Evolutionary conservation across 495 filamentous ascomycete genomes (phyloP).

Genomic region (Penicillium egyptiacum): DNA sequence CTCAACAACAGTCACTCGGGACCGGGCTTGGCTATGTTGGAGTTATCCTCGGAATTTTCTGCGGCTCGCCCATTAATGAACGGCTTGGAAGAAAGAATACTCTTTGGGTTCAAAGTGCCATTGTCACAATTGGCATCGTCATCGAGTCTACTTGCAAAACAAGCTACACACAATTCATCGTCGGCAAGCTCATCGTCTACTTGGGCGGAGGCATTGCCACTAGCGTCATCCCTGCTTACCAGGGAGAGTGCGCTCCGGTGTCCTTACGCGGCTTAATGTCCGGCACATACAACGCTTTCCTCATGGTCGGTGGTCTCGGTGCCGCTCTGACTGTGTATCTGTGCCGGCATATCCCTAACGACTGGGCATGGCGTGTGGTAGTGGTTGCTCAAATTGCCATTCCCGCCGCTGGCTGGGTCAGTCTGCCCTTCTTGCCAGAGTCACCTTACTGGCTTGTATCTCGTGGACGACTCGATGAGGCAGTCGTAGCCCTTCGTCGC

Average conservation of each 20-base stretch:
- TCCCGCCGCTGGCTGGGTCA: slow-evolving; percentile 48
- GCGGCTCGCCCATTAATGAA: slow-evolving; percentile 2
- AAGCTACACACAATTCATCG: slow-evolving; percentile 4
- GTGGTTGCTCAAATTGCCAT: slow-evolving; percentile 32
- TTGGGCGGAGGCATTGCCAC: slow-evolving; percentile 9
- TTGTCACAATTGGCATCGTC: slow-evolving; percentile 5
- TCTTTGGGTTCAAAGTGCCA: neutral
- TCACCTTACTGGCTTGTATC: slow-evolving; percentile 60
- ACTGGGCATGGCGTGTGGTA: slow-evolving; percentile 10
- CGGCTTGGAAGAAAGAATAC: slow-evolving; percentile 8
- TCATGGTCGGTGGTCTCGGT: slow-evolving; percentile 6
- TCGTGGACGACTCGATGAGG: slow-evolving; percentile 48
- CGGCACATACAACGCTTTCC: slow-evolving; percentile 8
- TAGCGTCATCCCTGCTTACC: slow-evolving; percentile 9
- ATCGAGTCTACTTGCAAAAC: slow-evolving; percentile 2
- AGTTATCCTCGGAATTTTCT: slow-evolving; percentile 6
- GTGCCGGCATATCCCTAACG: slow-evolving; percentile 1
- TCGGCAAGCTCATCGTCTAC: slow-evolving; percentile 8
- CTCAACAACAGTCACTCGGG: slow-evolving; percentile 2
- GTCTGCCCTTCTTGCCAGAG: slow-evolving; percentile 59
- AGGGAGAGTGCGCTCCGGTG: slow-evolving; percentile 5
- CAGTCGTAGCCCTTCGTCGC: slow-evolving; percentile 16
- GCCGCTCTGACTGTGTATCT: slow-evolving; percentile 10
- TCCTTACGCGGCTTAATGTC: slow-evolving; percentile 7
- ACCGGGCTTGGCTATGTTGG: slow-evolving; percentile 9